phyloP scores from a whole-genome alignment of 2,329 filamentous ascomycete species.

The Cladophialophora yegresii region DNA sequence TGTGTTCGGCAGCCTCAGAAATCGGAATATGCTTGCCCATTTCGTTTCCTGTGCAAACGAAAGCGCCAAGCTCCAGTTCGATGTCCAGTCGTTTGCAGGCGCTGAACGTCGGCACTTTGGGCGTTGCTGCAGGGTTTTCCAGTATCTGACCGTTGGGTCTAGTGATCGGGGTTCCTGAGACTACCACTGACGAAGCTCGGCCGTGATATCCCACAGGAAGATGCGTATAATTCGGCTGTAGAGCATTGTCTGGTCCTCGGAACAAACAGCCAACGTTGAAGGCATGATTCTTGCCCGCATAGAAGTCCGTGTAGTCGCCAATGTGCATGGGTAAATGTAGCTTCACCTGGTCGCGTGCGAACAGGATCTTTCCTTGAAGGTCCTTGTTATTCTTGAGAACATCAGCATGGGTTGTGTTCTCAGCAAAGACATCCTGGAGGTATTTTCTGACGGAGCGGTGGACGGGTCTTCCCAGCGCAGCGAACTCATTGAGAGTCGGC shows the following conservation, averaged over 20 bases:
- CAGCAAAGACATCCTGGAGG: slow-evolving; percentile 67
- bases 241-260: slow-evolving; percentile 68
- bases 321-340: slow-evolving; percentile 75
- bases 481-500: slow-evolving; percentile 71
- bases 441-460: slow-evolving; percentile 69
- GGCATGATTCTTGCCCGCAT: slow-evolving; percentile 76
- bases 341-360: slow-evolving; percentile 61
- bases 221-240: slow-evolving; percentile 80
- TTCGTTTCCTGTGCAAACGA: slow-evolving; percentile 66
- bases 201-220: slow-evolving; percentile 82
- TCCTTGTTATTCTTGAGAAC: slow-evolving; percentile 63
- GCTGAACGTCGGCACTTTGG: slow-evolving; percentile 64
- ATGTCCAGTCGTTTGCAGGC: slow-evolving; percentile 71
- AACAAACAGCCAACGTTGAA: slow-evolving; percentile 69
- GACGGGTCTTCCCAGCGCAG: slow-evolving; percentile 66
- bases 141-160: slow-evolving; percentile 76
- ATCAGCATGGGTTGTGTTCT: slow-evolving; percentile 60
- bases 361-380: slow-evolving; percentile 60
- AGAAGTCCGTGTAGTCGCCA: slow-evolving; percentile 85
- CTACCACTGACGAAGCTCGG: slow-evolving; percentile 58
- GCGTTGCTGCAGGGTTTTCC: slow-evolving; percentile 61
- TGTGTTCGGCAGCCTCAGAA: slow-evolving; percentile 64
- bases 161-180: slow-evolving; percentile 62
- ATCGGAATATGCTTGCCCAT: slow-evolving; percentile 67
- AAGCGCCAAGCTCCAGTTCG: slow-evolving; percentile 77